phyloP scores from a whole-genome alignment of 805 yeast genomes.

The Zygosaccharomyces bailii region DNA sequence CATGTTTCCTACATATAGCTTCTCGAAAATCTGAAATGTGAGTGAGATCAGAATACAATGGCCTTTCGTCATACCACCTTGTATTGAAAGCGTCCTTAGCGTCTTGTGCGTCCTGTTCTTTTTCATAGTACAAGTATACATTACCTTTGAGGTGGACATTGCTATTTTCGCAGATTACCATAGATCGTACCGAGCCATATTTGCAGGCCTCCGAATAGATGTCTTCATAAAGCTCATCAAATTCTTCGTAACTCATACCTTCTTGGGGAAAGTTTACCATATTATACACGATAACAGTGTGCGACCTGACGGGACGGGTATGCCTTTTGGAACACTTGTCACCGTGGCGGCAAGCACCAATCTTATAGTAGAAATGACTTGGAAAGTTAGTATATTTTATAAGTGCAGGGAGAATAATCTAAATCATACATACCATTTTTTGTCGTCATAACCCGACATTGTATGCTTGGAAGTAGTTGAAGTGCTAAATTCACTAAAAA shows the following conservation, averaged over 20 bases:
- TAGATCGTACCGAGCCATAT: conserved; percentile 51
- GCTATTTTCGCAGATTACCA: conserved; percentile 78
- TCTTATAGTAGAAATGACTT: conserved; percentile 67
- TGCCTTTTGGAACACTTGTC: conserved; percentile 78
- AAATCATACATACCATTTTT: neutral
- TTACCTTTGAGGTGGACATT: conserved; percentile 83
- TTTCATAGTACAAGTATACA: conserved; percentile 64
- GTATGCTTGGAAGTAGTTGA: neutral
- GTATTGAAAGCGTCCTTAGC: conserved; percentile 64
- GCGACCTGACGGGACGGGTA: conserved; percentile 59
- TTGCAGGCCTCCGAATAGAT: conserved; percentile 57
- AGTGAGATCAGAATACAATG: conserved; percentile 73
- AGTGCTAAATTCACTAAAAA: neutral
- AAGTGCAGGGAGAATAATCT: neutral
- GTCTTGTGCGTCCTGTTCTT: conserved; percentile 52
- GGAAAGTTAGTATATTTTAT: conserved; percentile 8
- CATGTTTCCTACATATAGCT: conserved; percentile 73
- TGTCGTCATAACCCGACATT: conserved; percentile 3
- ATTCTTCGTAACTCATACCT: conserved; percentile 48
- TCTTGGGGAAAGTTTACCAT: conserved; percentile 58
- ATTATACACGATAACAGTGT: conserved; percentile 52
- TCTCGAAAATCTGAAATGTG: conserved; percentile 70
- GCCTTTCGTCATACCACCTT: conserved; percentile 78
- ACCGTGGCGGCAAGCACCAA: conserved; percentile 94
- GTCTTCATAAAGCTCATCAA: conserved; percentile 68